phyloP scores from a whole-genome alignment of 2,329 filamentous ascomycete species.

The Alternaria conjuncta region DNA sequence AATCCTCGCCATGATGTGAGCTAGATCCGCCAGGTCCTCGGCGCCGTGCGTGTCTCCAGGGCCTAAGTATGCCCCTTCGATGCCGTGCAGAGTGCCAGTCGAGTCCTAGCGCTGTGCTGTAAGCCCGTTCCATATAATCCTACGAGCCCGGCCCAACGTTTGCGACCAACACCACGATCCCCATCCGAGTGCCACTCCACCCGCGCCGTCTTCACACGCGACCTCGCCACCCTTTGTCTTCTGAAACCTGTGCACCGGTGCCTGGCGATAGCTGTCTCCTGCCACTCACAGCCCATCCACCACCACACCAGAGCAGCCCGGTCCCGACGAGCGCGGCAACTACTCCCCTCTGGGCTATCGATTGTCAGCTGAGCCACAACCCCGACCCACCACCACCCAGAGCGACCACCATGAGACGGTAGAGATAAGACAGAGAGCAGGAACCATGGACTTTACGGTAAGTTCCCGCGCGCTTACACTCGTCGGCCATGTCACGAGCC shows the following conservation, averaged over 20 bases:
- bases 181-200: conserved; percentile 15
- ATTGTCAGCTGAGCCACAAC: conserved; percentile 45
- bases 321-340: conserved; percentile 23
- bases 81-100: conserved; percentile 8
- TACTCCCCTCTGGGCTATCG: conserved; percentile 28
- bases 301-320: conserved; percentile 25
- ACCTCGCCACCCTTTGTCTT: conserved; percentile 23
- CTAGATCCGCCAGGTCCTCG: conserved; percentile 34
- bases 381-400: conserved; percentile 32
- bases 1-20: conserved; percentile 16
- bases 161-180: conserved; percentile 19
- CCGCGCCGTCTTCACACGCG: conserved; percentile 21
- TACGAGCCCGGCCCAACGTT: conserved; percentile 22
- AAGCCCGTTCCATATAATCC: conserved; percentile 24
- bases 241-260: conserved; percentile 31
- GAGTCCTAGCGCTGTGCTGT: conserved; percentile 16
- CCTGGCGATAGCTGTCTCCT: conserved; percentile 21
- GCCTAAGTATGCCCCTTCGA: conserved; percentile 4
- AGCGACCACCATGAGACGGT: conserved; percentile 40
- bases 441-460: conserved; percentile 52
- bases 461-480: conserved; percentile 30
- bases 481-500: conserved; percentile 3
- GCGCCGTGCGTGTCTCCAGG: conserved; percentile 14
- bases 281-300: conserved; percentile 33
- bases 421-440: conserved; percentile 30